These are phyloP conservation scores for Cucurbitaria berberidis DNA, from an alignment of 2,329 filamentous ascomycete species.

Conservation along the genomic window DNA sequence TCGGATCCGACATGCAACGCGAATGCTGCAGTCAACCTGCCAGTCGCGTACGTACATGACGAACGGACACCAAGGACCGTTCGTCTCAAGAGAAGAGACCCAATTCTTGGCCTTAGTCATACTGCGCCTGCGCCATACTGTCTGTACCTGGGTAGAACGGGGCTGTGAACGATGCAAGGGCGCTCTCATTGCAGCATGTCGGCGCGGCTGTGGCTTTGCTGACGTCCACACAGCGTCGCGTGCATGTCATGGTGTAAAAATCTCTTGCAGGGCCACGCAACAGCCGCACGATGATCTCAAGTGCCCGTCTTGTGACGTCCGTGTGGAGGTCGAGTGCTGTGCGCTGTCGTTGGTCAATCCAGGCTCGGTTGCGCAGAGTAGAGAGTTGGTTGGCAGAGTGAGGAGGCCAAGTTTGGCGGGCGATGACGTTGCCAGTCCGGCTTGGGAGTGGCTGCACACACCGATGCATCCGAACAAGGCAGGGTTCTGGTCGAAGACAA, in stretches of 20 bases:
- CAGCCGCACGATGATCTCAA: neutral
- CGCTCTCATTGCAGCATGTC: neutral
- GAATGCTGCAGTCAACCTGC: neutral
- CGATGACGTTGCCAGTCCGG: neutral
- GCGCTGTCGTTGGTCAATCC: neutral
- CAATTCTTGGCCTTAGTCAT: neutral
- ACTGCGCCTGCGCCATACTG: neutral
- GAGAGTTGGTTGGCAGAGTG: neutral
- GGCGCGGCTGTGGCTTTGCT: neutral
- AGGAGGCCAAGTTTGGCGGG: neutral
- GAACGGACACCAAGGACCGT: neutral
- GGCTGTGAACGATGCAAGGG: neutral
- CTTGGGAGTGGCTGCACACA: neutral
- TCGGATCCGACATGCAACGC: neutral
- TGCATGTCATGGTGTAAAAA: neutral
- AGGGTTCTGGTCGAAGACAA: neutral
- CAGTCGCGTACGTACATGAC: neutral
- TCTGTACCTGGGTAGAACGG: neutral
- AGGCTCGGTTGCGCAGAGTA: neutral
- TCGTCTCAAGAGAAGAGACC: neutral
- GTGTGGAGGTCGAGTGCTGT: neutral
- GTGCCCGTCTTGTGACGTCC: neutral
- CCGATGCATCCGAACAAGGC: neutral
- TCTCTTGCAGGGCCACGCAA: neutral
- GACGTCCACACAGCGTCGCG: neutral